Base-by-base conservation (phyloP, 345 rosid genomes). In the Populus euphratica region DNA sequence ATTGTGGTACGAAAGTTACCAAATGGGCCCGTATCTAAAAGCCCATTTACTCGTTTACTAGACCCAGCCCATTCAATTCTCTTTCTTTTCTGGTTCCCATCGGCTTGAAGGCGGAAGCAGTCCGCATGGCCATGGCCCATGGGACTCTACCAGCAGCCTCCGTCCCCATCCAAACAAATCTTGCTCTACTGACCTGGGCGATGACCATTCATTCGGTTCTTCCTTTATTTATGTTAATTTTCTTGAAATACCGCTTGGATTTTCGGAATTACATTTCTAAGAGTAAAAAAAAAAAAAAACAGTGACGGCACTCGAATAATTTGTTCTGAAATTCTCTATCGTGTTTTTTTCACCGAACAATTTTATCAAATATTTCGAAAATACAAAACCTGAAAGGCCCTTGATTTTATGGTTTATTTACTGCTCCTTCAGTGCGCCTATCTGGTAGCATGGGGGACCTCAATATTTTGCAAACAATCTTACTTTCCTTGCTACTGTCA, bases 1-100 rank as follows among this genome's bases (percentile, higher is more conserved):
- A 10, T 56, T 59, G 23, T 59, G 23, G 6, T 12, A 23, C 29
- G 29, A 10, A 3, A 13, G 29, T 3, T 59, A 10, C 2, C 12
- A 23, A 1, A 3, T 0, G 6, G 63, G 29, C 29, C 64, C 16
- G 1, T 0, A 59, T 23, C 16, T 2, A 8, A 12, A 23, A 5
- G 29, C 64, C 64, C 29, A 59, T 23, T 0, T 2, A 0, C 0
- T 12, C 5, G 5, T 3, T n/a, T 0, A 59, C n/a, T 1, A 1
- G 13, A 23, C n/a, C 64, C 12, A 4, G 64, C 64, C 64, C 64
- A n/a, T 59, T 9, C 0, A 59, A 2, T 5, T 56, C 12, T n/a
- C 63, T 23, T n/a, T 3, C 43, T 39, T 23, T n/a, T 56, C 62
- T 8, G n/a, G 14, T 23, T 59, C 63, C 59, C 63, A 23, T 9